Base-by-base conservation (phyloP, 2,329 filamentous ascomycete species). In the Ophiostoma fasciatum region DNA sequence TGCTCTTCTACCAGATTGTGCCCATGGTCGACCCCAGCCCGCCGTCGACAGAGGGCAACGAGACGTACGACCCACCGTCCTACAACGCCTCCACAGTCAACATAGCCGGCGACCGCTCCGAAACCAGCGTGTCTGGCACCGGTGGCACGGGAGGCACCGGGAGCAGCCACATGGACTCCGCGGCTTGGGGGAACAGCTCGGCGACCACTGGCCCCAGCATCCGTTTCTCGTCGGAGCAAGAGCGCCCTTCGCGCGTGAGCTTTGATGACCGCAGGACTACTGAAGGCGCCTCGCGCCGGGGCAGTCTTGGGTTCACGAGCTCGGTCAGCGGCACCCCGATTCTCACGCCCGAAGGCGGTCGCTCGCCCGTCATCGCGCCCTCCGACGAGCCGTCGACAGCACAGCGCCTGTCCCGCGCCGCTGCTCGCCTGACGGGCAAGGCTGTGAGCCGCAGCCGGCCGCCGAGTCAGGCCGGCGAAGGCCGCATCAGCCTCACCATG, bases 1-100 rank as follows among this genome's bases (percentile, higher is more conserved):
- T 96, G 7, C 64, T 98, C 0, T 96, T 96, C 56, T 98, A 94
- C 51, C 88, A 94, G 54, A 82, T 96, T 28, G 71, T 92, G 21
- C 87, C 88, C 0, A 84, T 92, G 49, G 73, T 83, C 21, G 71
- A 87, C 38, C 69, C 79, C 7, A 61, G 64, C 1, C 51, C 59
- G 1, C 57, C 61, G 11, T 66, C 66, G 5, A 60, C 61, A 0
- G 63, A 66, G 7, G 57, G 57, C 30, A 63, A 58, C 2, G 61
- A 65, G 2, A 60, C 63, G 22, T 55, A 55, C 3, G 63, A 64
- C 23, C 74, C 73, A 4, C 74, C 74, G 2, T 71, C 73, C 2
- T 78, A 78, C 45, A 60, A 65, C 32, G 66, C 71, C 36, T 63
- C 63, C 8, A 62, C 62, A 11, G 49, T 57, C 12, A 64, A 61